Conservation (phyloP, 2,329 filamentous ascomycete genomes). For the Trichoderma semiorbis region DNA sequence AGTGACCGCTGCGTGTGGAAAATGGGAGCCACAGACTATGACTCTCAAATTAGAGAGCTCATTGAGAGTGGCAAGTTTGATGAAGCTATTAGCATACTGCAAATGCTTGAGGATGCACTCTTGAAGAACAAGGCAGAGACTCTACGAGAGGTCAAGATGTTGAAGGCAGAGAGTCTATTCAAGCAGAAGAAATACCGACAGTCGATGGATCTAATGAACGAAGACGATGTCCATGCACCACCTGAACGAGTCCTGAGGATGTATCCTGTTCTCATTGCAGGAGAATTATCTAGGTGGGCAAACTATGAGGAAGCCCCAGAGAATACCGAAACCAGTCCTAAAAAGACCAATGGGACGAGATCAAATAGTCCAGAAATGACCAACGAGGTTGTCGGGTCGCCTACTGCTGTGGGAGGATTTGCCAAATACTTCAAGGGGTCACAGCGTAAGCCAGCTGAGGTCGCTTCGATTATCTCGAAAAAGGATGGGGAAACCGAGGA, state of each 20-base stretch:
- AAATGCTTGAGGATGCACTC: constrained; percentile 89
- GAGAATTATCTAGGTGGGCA: constrained; percentile 64
- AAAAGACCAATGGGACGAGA: constrained; percentile 29
- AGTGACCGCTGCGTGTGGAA: constrained; percentile 93
- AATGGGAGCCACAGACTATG: constrained; percentile 90
- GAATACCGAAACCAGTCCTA: constrained; percentile 36
- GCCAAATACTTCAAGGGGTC: constrained; percentile 52
- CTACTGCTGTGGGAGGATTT: constrained; percentile 44
- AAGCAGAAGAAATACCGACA: constrained; percentile 77
- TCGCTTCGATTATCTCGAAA: constrained; percentile 58
- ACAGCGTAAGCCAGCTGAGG: constrained; percentile 48
- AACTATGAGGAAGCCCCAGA: constrained; percentile 41
- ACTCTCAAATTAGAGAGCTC: constrained; percentile 81
- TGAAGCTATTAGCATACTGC: constrained; percentile 84
- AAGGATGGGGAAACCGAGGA: constrained; percentile 56
- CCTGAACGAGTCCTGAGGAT: constrained; percentile 83
- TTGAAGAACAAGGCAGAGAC: constrained; percentile 77
- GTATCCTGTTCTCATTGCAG: constrained; percentile 80
- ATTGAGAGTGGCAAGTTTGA: constrained; percentile 73
- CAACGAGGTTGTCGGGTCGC: constrained; percentile 34
- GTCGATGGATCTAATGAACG: constrained; percentile 82
- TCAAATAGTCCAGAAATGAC: constrained; percentile 28
- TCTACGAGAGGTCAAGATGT: constrained; percentile 81
- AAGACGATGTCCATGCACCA: constrained; percentile 80
- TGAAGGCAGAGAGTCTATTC: constrained; percentile 85